Evolutionary conservation across 116 monocot genomes (phyloP), one percentile per base, ranked within the genome.

Genomic region (Zostera marina): DNA sequence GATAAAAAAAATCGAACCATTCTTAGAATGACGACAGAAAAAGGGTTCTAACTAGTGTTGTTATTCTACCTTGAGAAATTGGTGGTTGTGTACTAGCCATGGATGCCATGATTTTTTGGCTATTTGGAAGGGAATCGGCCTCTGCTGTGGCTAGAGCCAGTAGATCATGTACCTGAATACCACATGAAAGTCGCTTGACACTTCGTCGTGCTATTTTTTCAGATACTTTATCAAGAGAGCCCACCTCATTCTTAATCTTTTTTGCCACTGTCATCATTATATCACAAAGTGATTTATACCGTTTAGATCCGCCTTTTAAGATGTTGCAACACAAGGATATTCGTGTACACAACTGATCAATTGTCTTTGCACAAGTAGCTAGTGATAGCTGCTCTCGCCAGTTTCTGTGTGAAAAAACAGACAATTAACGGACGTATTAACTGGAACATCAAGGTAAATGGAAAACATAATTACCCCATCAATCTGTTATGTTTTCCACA

Each of bases 361-460:
- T 84, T 75, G 87, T 78, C 64, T 84, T 78, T 3, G 93, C 83
- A 54, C 77, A 83, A 67, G 62, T 87, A 20, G 93, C 93, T 56
- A 69, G 63, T 52, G 68, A 9, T 12, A 93, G 72, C 54, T 87
- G 93, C 70, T 93, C 84, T 32, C 66, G 67, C 81, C 82, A 79
- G 69, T 70, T 74, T 79, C 93, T 93, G 69, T 65, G 56, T 11
- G 14, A 70, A 58, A 41, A 58, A 14, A 41, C 25, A 24, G 25
- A 12, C 11, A n/a, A 54, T 17, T 22, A 54, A 26, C 22, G 23
- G 8, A 17, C 24, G 4, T 4, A 54, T 11, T 24, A 24, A 22
- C 4, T 5, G 12, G 22, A 24, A 11, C 22, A 24, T 11, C 22
- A 26, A 54, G 25, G 8, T 11, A 54, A 54, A 20, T 15, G 15